These are phyloP conservation scores for Didymella pinodella DNA, from an alignment of 2,329 filamentous ascomycete species.

Conservation along the genomic window DNA sequence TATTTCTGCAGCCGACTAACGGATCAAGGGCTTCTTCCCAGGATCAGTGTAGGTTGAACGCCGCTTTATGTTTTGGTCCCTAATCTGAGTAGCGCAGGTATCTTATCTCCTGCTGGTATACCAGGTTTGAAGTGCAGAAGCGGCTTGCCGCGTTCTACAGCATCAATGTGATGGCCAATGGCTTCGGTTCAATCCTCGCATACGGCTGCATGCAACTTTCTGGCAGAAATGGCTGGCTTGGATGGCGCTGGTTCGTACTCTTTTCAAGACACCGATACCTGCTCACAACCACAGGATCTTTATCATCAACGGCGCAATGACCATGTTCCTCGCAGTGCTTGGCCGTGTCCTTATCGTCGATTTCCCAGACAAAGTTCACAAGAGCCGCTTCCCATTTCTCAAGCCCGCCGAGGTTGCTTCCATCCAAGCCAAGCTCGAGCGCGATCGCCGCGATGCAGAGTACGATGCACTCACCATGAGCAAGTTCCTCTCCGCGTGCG, in stretches of 20 bases:
- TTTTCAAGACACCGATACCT: not conserved
- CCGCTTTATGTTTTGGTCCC: not conserved
- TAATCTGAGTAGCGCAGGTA: slow-evolving; percentile 8
- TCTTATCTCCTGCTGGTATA: slow-evolving; percentile 51
- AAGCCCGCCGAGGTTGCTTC: slow-evolving; percentile 23
- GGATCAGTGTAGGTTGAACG: not conserved
- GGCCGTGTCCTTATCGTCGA: slow-evolving; percentile 41
- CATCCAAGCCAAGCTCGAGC: slow-evolving; percentile 30
- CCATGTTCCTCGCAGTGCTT: slow-evolving; percentile 31
- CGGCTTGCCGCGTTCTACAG: slow-evolving; percentile 59
- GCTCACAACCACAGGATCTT: not conserved
- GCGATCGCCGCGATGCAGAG: slow-evolving; percentile 28
- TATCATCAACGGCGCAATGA: slow-evolving; percentile 20
- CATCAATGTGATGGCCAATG: slow-evolving; percentile 60
- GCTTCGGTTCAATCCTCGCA: slow-evolving; percentile 61
- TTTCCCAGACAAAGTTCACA: slow-evolving; percentile 42
- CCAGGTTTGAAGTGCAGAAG: slow-evolving; percentile 61
- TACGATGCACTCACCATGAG: slow-evolving; percentile 26
- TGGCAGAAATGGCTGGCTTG: slow-evolving; percentile 22
- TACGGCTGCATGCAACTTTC: slow-evolving; percentile 47
- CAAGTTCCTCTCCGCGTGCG: slow-evolving; percentile 24
- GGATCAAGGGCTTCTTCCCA: not conserved
- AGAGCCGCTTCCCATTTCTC: slow-evolving; percentile 29
- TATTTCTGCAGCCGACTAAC: not conserved
- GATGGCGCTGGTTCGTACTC: slow-evolving; percentile 25